Evolutionary conservation across 1,284 basidiomycete genomes (phyloP).

Genomic region (Hemileccinum hortonii): DNA sequence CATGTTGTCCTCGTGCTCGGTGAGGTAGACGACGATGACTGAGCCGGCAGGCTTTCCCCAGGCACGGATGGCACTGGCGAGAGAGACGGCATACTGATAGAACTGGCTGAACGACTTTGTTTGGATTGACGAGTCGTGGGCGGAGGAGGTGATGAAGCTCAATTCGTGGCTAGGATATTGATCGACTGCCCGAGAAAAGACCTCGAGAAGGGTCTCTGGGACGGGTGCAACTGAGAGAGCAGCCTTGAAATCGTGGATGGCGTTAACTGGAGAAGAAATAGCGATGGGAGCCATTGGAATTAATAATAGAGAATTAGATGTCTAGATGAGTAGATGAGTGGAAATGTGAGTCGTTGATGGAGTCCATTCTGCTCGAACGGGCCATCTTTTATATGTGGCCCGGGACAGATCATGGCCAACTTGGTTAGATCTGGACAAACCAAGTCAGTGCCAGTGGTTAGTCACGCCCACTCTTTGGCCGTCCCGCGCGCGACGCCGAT

Average conservation of each 20-base stretch:
- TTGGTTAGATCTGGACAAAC: background rate
- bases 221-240: constrained; percentile 4
- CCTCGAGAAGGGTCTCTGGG: constrained; percentile 15
- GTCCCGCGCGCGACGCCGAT: constrained; percentile 7
- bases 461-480: no score
- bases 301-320: constrained; percentile 1
- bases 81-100: constrained; percentile 14
- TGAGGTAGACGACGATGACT: constrained; percentile 30
- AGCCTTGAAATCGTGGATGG: constrained; percentile 14
- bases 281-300: constrained; percentile 17
- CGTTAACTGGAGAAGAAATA: constrained; percentile 4
- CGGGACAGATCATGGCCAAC: no score
- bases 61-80: constrained; percentile 19
- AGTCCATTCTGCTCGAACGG: background rate
- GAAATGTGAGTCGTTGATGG: background rate
- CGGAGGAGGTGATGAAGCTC: constrained; percentile 30
- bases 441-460: no score
- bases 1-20: constrained; percentile 36
- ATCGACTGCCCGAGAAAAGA: constrained; percentile 11
- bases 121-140: constrained; percentile 32
- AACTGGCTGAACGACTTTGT: constrained; percentile 31
- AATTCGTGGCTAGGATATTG: constrained; percentile 28
- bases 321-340: background rate
- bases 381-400: constrained; percentile 15
- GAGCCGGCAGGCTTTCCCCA: constrained; percentile 30